These are phyloP conservation scores for Suillus bovinus DNA, from an alignment of 768 basidiomycete species.

Conservation along the genomic window DNA sequence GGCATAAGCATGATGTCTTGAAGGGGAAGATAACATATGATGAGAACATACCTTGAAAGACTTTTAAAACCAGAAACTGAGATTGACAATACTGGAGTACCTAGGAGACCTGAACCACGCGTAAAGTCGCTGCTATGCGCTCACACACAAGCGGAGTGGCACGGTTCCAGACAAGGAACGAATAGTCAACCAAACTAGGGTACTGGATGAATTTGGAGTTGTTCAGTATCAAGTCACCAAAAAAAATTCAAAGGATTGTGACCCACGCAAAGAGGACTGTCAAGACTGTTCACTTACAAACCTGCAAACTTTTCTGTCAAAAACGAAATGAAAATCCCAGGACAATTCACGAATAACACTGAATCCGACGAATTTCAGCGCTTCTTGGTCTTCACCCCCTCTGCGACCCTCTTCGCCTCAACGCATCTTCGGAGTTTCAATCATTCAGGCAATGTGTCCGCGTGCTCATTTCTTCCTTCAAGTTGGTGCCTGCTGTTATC, in stretches of 20 bases:
- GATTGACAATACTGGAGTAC: not conserved
- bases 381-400: constrained; percentile 7
- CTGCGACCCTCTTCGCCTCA: constrained; percentile 5
- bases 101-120: constrained; percentile 12
- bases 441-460: constrained; percentile 7
- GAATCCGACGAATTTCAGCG: constrained; percentile 11
- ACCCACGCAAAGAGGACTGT: constrained; percentile 13
- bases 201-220: constrained; percentile 1
- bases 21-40: constrained; percentile 8
- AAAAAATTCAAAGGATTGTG: not conserved
- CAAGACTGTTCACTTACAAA: constrained; percentile 8
- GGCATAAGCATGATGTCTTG: constrained; percentile 17
- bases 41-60: constrained; percentile 15
- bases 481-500: not conserved
- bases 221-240: not conserved
- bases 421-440: constrained; percentile 14
- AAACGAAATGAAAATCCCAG: constrained; percentile 9
- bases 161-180: constrained; percentile 12
- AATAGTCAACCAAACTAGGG: constrained; percentile 5
- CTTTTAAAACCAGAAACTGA: constrained; percentile 12
- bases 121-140: not conserved
- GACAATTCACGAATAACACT: constrained; percentile 6
- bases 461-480: constrained; percentile 2
- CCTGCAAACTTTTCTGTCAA: constrained; percentile 12
- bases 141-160: constrained; percentile 15